Conservation (phyloP, 2,329 filamentous ascomycete genomes). For the Colletotrichum sp. region DNA sequence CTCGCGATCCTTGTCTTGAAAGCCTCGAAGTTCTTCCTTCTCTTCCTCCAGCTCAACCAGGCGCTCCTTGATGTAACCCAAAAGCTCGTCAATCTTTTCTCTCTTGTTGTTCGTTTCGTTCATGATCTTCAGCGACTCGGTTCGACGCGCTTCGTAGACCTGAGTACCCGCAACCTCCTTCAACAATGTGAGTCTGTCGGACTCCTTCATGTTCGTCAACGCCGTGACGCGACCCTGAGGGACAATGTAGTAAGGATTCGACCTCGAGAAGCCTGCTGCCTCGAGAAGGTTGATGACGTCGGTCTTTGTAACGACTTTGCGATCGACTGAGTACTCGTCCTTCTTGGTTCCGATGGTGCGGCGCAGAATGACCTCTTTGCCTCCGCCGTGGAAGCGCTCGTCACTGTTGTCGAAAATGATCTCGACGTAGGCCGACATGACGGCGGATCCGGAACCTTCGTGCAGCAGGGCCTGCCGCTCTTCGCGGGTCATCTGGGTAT, state of each 20-base stretch:
- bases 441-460: constrained; percentile 95
- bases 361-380: constrained; percentile 86
- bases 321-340: constrained; percentile 97
- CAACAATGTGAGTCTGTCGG: constrained; percentile 83
- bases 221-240: constrained; percentile 95
- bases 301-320: constrained; percentile 92
- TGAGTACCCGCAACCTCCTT: constrained; percentile 99
- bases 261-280: constrained; percentile 93
- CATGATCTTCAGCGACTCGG: constrained; percentile 97
- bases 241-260: constrained; percentile 99
- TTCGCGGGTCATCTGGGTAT: constrained; percentile 93
- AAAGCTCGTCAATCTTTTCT: constrained; percentile 89
- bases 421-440: constrained; percentile 99
- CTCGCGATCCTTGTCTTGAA: constrained; percentile 94
- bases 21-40: constrained; percentile 92
- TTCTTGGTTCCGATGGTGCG: constrained; percentile 97
- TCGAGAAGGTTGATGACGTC: constrained; percentile 96
- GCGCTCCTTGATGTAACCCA: constrained; percentile 90
- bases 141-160: constrained; percentile 90
- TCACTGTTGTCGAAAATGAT: constrained; percentile 99
- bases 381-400: constrained; percentile 91
- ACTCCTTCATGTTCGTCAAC: constrained; percentile 98
- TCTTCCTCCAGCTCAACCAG: constrained; percentile 92
- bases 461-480: constrained; percentile 96
- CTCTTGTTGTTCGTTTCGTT: constrained; percentile 94